phyloP scores from a whole-genome alignment of 768 basidiomycete species.

The Ephemerocybe angulata region DNA sequence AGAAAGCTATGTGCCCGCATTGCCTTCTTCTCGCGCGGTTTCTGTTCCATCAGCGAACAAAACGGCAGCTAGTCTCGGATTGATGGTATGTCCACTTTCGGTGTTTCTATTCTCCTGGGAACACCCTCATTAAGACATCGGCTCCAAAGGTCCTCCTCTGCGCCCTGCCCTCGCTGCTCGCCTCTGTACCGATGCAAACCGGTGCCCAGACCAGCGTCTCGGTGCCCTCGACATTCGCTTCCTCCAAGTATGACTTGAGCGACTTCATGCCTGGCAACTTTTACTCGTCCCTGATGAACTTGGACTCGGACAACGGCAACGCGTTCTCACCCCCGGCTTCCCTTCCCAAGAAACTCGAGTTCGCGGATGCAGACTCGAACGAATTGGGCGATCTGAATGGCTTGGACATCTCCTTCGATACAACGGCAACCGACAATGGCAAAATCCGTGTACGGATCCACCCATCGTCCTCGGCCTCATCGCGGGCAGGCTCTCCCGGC shows the following conservation, averaged over 20 bases:
- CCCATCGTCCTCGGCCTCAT: constrained; percentile 46
- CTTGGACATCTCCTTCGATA: constrained; percentile 72
- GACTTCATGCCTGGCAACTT: constrained; percentile 48
- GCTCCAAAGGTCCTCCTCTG: constrained; percentile 64
- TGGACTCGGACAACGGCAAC: constrained; percentile 41
- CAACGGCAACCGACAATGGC: constrained; percentile 58
- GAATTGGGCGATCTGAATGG: constrained; percentile 48
- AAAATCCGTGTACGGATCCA: constrained; percentile 75
- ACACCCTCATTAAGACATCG: constrained; percentile 1
- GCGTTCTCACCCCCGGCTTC: constrained; percentile 28
- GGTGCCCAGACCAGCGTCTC: constrained; percentile 54
- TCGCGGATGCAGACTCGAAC: constrained; percentile 49
- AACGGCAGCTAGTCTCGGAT: constrained; percentile 62
- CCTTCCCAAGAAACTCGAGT: constrained; percentile 50
- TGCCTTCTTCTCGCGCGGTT: constrained; percentile 41
- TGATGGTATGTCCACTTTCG: constrained; percentile 54
- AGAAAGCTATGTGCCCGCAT: constrained; percentile 42
- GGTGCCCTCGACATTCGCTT: constrained; percentile 44
- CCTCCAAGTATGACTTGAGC: constrained; percentile 47
- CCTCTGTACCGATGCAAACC: constrained; percentile 59
- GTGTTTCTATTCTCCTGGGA: constrained; percentile 8
- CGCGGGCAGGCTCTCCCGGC: constrained; percentile 7
- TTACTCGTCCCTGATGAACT: constrained; percentile 49
- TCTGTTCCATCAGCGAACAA: constrained; percentile 46
- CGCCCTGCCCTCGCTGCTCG: constrained; percentile 67